Conservation (phyloP, 2,329 filamentous ascomycete genomes). For the Pseudopyricularia javanii region DNA sequence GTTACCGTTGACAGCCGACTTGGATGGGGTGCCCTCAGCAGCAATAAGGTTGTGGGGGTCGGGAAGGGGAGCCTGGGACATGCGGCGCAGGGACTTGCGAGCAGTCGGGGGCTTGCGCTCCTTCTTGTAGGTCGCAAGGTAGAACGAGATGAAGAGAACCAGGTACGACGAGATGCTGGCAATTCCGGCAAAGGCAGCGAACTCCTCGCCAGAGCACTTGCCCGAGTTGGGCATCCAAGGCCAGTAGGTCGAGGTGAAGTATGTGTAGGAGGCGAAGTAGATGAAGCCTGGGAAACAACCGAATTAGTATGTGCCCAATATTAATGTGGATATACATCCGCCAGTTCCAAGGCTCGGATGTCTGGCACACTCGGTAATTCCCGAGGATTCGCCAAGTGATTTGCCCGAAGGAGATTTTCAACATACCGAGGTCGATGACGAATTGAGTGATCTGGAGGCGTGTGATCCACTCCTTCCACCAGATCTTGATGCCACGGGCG, state of each 20-base stretch:
- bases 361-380: not conserved
- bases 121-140: conserved; percentile 92
- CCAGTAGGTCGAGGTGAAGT: conserved; percentile 90
- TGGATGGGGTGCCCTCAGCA: conserved; percentile 30
- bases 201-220: conserved; percentile 89
- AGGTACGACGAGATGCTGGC: conserved; percentile 90
- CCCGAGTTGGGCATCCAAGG: conserved; percentile 71
- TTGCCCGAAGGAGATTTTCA: not conserved
- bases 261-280: conserved; percentile 98
- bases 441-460: conserved; percentile 96
- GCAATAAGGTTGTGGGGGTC: conserved; percentile 58
- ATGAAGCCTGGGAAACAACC: conserved; percentile 58
- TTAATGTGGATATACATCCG: not conserved
- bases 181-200: conserved; percentile 86
- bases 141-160: conserved; percentile 97
- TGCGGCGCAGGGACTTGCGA: conserved; percentile 61
- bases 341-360: not conserved
- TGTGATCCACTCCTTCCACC: conserved; percentile 99
- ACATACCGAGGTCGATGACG: conserved; percentile 85
- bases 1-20: conserved; percentile 40
- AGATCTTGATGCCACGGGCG: conserved; percentile 86
- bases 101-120: conserved; percentile 66
- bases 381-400: not conserved
- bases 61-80: conserved; percentile 57
- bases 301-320: conserved; percentile 1